A percentile compares a stretch with the other conserved stretches of the same genome.
Conservation (phyloP, 2,329 filamentous ascomycete genomes). For the Acephala macrosclerotiorum region DNA sequence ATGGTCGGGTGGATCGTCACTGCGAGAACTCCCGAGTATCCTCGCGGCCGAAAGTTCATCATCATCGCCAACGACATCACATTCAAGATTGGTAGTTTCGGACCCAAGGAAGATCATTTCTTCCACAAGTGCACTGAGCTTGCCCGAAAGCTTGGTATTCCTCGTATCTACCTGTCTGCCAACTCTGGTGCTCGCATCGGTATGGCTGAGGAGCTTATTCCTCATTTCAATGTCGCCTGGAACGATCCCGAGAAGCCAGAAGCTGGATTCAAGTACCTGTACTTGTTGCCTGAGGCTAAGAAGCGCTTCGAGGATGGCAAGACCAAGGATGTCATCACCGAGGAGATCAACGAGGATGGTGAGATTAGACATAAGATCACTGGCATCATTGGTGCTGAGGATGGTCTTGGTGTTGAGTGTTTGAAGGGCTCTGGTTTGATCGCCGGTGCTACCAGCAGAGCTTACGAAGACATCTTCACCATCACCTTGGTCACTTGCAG, state of each 20-base stretch:
- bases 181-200: conserved; percentile 98
- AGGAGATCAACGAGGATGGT: conserved; percentile 83
- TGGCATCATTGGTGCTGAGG: conserved; percentile 90
- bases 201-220: conserved; percentile 95
- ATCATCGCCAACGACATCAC: conserved; percentile 99
- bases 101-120: conserved; percentile 95
- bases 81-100: conserved; percentile 98
- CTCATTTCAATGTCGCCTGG: conserved; percentile 97
- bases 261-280: conserved; percentile 95
- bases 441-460: conserved; percentile 93
- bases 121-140: conserved; percentile 99
- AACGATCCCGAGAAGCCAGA: conserved; percentile 84
- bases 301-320: conserved; percentile 83
- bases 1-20: conserved; percentile 99
- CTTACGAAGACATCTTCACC: conserved; percentile 99
- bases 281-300: conserved; percentile 87
- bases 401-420: conserved; percentile 97
- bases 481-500: conserved; percentile 97
- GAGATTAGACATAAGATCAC: conserved; percentile 94
- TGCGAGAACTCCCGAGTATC: conserved; percentile 94
- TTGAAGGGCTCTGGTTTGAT: conserved; percentile 97
- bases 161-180: conserved; percentile 95
- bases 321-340: conserved; percentile 81
- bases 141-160: conserved; percentile 91
- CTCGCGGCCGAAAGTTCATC: conserved; percentile 88